These are phyloP conservation scores for Vanderwaltozyma verrucispora DNA, from an alignment of 805 yeast genomes.

Conservation along the genomic window DNA sequence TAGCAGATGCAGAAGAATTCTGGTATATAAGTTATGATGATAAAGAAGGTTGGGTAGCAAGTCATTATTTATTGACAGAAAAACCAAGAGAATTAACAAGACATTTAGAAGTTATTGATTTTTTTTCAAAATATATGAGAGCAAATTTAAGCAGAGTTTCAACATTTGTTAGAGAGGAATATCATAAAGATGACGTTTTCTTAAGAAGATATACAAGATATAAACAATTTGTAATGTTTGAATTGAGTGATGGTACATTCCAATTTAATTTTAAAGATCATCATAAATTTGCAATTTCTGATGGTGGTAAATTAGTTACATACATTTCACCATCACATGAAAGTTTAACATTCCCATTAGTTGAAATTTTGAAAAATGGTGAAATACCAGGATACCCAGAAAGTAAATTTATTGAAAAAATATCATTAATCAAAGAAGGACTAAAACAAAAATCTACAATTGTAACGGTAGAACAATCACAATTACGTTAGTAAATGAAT, in stretches of 20 bases:
- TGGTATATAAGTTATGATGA: conserved; percentile 44
- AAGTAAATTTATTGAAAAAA: conserved; percentile 36
- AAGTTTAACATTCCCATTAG: conserved; percentile 54
- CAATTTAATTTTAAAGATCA: conserved; percentile 95
- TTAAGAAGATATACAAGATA: conserved; percentile 71
- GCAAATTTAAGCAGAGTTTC: conserved; percentile 70
- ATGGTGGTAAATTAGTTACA: conserved; percentile 64
- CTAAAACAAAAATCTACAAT: conserved; percentile 32
- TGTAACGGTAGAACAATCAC: conserved; percentile 15
- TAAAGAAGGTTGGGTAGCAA: conserved; percentile 40
- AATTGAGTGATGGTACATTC: conserved; percentile 77
- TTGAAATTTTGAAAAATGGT: conserved; percentile 38
- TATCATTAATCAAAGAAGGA: conserved; percentile 55
- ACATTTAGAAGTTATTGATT: conserved; percentile 70
- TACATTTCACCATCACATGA: conserved; percentile 72
- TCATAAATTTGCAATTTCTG: conserved; percentile 73
- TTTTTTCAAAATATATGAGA: conserved; percentile 80
- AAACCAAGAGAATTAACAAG: conserved; percentile 42
- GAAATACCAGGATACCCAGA: conserved; percentile 38
- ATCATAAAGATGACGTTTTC: conserved; percentile 50
- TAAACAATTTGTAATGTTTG: conserved; percentile 73
- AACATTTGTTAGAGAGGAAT: conserved; percentile 33
- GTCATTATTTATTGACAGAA: conserved; percentile 31
- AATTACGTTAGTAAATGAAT: background rate
- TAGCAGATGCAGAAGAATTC: conserved; percentile 46